Percentiles rank a stretch among this genome's conserved stretches.
Conservation (phyloP, 371 early-diverging fungal genomes). For the Actinomortierella wolfii region DNA sequence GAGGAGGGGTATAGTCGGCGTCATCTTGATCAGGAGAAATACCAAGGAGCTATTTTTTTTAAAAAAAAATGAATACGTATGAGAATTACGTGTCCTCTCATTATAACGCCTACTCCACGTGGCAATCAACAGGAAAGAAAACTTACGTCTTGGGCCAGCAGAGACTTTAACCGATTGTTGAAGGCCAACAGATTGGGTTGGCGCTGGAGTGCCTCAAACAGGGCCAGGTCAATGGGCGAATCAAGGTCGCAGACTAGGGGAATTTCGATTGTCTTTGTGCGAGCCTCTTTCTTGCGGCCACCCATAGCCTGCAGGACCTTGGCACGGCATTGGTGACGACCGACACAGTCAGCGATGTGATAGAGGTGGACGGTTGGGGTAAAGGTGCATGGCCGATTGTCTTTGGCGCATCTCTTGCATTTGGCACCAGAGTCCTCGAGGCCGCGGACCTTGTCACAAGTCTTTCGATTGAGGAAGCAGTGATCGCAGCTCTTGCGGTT, state of each 20-base stretch:
- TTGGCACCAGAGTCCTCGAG: conserved; percentile 34
- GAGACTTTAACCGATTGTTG: conserved; percentile 42
- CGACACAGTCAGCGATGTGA: conserved; percentile 44
- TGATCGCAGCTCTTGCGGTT: conserved; percentile 44
- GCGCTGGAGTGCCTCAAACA: conserved; percentile 32
- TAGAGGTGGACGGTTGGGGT: conserved; percentile 42
- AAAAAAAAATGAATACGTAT: no score
- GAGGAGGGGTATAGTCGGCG: no score
- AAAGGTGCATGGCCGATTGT: conserved; percentile 40
- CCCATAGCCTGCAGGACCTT: conserved; percentile 46
- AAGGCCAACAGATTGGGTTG: conserved; percentile 40
- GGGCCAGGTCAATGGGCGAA: conserved; percentile 32
- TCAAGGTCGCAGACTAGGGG: conserved; percentile 41
- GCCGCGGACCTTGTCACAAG: conserved; percentile 41
- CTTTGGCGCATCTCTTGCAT: conserved; percentile 41
- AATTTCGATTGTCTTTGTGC: conserved; percentile 41
- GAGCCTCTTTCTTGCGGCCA: conserved; percentile 43
- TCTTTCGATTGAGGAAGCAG: conserved; percentile 43
- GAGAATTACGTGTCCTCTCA: no score
- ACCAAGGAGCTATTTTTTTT: no score
- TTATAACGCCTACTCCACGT: no score
- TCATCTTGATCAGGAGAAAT: no score
- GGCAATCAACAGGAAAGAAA: not conserved
- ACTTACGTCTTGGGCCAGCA: conserved; percentile 41
- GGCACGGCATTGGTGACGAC: conserved; percentile 43